These are phyloP conservation scores for Syncephalastrum racemosum DNA, from an alignment of 371 early-diverging fungal species.

Conservation along the genomic window DNA sequence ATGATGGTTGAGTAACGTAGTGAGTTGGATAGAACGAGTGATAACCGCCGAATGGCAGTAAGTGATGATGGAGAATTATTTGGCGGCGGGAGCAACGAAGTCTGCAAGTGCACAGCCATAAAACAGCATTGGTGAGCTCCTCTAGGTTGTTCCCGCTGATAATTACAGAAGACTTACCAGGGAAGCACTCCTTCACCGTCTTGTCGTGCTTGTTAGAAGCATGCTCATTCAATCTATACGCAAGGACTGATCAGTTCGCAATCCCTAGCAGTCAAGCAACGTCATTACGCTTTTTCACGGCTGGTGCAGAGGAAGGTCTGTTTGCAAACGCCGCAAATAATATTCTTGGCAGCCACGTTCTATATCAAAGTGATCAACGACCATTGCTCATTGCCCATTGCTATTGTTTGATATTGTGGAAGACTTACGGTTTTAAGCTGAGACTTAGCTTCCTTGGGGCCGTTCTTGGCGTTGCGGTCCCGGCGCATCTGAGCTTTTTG, in stretches of 20 bases:
- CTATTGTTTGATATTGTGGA: background rate
- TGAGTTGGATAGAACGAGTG: conserved; percentile 3
- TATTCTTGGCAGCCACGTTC: conserved; percentile 82
- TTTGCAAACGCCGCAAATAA: conserved; percentile 75
- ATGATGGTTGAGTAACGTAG: background rate
- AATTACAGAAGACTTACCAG: conserved; percentile 42
- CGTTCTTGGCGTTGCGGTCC: conserved; percentile 70
- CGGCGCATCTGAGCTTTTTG: conserved; percentile 77
- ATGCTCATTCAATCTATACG: conserved; percentile 63
- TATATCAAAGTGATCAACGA: conserved; percentile 18
- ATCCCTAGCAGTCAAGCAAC: background rate
- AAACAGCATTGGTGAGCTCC: background rate
- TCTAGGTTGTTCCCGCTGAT: background rate
- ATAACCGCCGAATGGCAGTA: background rate
- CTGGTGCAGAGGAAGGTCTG: conserved; percentile 86
- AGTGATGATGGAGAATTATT: background rate
- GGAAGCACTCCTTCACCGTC: conserved; percentile 80
- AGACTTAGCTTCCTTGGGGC: conserved; percentile 54
- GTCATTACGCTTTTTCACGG: conserved; percentile 67
- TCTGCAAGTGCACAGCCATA: conserved; percentile 6
- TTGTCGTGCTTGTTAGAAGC: conserved; percentile 83
- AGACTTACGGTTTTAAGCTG: conserved; percentile 76
- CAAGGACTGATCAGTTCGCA: background rate
- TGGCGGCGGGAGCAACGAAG: conserved; percentile 12
- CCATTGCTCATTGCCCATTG: conserved; percentile 5